Percentiles rank a stretch among this genome's conserved stretches.
Conservation (phyloP, 495 filamentous ascomycete genomes). For the Tirmania nivea region DNA sequence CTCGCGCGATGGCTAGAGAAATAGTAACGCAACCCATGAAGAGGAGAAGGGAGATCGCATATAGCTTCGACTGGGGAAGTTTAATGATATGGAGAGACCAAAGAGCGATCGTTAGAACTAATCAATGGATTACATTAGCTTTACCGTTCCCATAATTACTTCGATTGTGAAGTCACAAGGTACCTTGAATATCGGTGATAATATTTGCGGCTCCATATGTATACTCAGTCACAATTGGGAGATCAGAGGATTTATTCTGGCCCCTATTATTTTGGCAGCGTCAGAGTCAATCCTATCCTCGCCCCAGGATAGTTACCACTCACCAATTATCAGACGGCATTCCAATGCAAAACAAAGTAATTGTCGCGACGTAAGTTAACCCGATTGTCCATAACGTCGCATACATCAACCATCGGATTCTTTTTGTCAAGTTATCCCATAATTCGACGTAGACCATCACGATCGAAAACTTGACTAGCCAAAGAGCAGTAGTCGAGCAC, state of each 20-base stretch:
- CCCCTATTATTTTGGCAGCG: not conserved
- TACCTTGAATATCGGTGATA: not conserved
- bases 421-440: not conserved
- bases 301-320: not conserved
- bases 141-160: too few species aligned
- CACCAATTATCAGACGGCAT: not conserved
- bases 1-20: not conserved
- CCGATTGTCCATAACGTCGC: not conserved
- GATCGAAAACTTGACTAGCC: not conserved
- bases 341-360: not conserved
- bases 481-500: not conserved
- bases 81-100: not conserved
- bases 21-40: not conserved
- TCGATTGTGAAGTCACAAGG: not conserved
- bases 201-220: not conserved
- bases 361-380: not conserved
- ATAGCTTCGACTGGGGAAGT: not conserved
- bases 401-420: not conserved
- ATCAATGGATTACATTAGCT: not conserved
- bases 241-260: not conserved
- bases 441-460: not conserved
- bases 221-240: not conserved
- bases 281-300: too few species aligned
- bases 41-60: not conserved
- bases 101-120: not conserved